These are phyloP conservation scores for Clitoria ternatea DNA, from an alignment of 306 rosid genomes.

Conservation along the genomic window DNA sequence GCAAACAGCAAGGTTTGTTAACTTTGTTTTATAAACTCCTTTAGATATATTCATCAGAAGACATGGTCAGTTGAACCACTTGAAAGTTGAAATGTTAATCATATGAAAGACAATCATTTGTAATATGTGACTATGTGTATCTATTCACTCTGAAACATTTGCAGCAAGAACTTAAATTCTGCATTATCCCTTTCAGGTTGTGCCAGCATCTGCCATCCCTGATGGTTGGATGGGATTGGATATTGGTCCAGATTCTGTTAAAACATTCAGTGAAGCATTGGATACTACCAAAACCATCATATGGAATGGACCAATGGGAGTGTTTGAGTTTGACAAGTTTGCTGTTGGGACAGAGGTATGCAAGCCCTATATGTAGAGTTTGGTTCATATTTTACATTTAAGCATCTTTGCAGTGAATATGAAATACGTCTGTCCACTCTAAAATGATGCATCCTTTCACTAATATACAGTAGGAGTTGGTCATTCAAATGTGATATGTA, in stretches of 20 bases:
- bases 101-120: background rate
- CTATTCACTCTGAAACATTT: background rate
- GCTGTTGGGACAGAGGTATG: constrained; percentile 95
- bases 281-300: constrained; percentile 89
- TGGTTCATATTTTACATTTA: background rate
- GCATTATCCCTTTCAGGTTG: constrained; percentile 55
- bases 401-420: background rate
- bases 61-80: background rate
- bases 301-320: constrained; percentile 99
- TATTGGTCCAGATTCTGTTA: constrained; percentile 93
- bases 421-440: constrained; percentile 16
- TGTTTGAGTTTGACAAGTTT: constrained; percentile 94
- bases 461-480: background rate
- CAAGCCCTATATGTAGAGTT: background rate
- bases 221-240: constrained; percentile 99
- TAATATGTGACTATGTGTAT: background rate
- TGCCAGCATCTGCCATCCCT: constrained; percentile 89
- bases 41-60: constrained; percentile 9
- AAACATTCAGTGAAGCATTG: constrained; percentile 77
- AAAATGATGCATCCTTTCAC: background rate
- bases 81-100: background rate
- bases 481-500: constrained; percentile 1
- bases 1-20: constrained; percentile 96
- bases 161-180: constrained; percentile 9
- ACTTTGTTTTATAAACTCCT: constrained; percentile 4